phyloP scores from a whole-genome alignment of 345 rosid genomes.

The Ceriops tagal region DNA sequence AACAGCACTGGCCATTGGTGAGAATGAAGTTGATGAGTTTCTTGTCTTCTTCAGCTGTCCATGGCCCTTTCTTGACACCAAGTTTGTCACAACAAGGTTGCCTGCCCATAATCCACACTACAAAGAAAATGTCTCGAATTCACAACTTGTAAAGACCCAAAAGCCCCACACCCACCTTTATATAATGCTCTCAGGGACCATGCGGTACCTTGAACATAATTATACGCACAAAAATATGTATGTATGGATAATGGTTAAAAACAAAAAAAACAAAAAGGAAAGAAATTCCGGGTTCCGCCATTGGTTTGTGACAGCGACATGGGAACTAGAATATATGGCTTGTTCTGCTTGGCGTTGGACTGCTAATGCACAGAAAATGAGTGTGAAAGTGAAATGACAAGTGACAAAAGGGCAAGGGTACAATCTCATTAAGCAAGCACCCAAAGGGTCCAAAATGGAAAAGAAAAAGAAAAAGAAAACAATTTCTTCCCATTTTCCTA shows the following conservation, averaged over 20 bases:
- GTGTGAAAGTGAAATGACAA: constrained; percentile 34
- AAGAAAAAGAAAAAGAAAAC: neutral
- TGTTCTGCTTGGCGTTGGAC: constrained; percentile 29
- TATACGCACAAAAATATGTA: neutral
- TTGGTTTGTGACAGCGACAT: constrained; percentile 38
- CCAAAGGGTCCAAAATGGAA: constrained; percentile 6
- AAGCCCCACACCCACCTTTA: constrained; percentile 46
- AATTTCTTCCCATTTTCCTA: constrained; percentile 38
- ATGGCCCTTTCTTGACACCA: constrained; percentile 42
- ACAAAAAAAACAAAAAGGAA: no score
- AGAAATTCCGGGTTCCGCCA: constrained; percentile 44
- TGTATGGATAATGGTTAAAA: neutral
- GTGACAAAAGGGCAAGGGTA: constrained; percentile 27
- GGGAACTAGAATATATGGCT: constrained; percentile 40
- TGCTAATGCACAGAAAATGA: constrained; percentile 12
- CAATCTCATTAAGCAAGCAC: constrained; percentile 4
- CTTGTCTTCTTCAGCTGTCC: constrained; percentile 42
- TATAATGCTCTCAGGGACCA: constrained; percentile 26
- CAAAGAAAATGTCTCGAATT: constrained; percentile 6
- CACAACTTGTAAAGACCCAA: constrained; percentile 40
- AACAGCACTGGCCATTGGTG: constrained; percentile 37
- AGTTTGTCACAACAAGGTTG: constrained; percentile 44
- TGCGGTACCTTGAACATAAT: constrained; percentile 2
- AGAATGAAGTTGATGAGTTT: constrained; percentile 38
- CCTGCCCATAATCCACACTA: constrained; percentile 25